Evolutionary conservation across 306 rosid genomes (phyloP), one percentile per base, ranked within the genome.

Genomic region (Vigna unguiculata): DNA sequence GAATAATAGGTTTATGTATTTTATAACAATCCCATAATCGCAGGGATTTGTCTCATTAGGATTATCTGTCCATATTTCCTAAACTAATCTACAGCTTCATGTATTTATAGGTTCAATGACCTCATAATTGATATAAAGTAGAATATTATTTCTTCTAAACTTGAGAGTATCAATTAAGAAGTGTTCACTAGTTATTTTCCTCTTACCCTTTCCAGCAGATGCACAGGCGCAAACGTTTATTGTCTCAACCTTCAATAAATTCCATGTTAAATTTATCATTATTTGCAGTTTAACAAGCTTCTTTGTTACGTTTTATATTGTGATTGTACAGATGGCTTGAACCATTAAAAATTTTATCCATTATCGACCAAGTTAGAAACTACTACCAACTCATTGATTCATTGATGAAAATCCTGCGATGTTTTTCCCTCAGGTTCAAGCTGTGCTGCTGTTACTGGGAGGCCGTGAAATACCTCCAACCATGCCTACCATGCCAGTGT

Each of bases 401-500:
- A 49, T 16, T 20, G 4, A 48, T 74, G 72, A 49, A 72, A 81
- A 72, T 80, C 66, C 17, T 67, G 54, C 68, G 77, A 59, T 86
- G 67, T 75, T 71, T 71, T 66, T n/a, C n/a, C 76, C 55, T 76
- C 87, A 91, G 96, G 96, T 89, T 86, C 96, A 91, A 81, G 91
- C 93, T 55, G 96, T 91, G 55, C 83, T 91, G 15, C 72, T 89
- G 45, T 74, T 91, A 74, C 36, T 91, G 71, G 96, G 96, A 52
- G 92, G 92, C 58, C 89, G 86, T 30, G 93, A 91, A 83, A 46
- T 87, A 67, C 88, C 92, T 78, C 82, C 86, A 5, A 75, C 81
- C 17, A 58, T 73, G 68, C 85, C 90, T 62, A 51, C 89, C 9
- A 40, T 74, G 34, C 89, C 90, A 21, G 25, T 80, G 49, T 59